Base-by-base conservation (phyloP, 139 green algal species). In the Volvox africanus region DNA sequence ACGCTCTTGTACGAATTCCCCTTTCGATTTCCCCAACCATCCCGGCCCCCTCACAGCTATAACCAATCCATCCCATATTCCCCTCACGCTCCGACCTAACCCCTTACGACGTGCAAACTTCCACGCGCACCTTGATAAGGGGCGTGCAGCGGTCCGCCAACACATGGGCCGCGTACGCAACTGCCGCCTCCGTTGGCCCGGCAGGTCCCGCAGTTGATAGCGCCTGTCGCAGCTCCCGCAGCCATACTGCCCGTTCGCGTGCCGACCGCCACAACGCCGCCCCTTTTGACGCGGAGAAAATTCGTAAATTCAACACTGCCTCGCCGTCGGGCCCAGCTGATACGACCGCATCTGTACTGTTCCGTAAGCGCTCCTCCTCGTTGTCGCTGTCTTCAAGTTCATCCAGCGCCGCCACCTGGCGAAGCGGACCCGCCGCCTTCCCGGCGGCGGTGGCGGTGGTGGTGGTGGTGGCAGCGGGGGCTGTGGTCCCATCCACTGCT, bases 311-410 rank as follows among this genome's bases (percentile, higher is more conserved):
- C 32, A 88, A 33, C 17, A 82, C 21, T 28, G 37, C 28, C 85
- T 89, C 85, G 21, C 20, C 32, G 32, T 84, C 73, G 21, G 68
- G 71, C 50, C 50, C 86, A 14, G 65, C 84, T 19, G 84, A 33
- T 9, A 61, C 1, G 14, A 65, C 22, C 35, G n/a, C 30, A 30
- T 83, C 86, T 1, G 86, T 30, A 33, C 28, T 44, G 86, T 84
- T 85, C 21, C 73, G 50, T 33, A 84, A 61, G 5, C 32, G 32
- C 68, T 90, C 89, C 71, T 88, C 82, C 89, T 92, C 89, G 61
- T 82, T 83, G 76, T 92, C 92, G 68, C 90, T 93, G 71, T 95
- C 93, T n/a, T 95, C 93, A 18, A 95, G 73, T 73, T 95, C 93
- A 36, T 95, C 91, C 75, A 92, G 36, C n/a, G 93, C 82, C 50